phyloP scores from a whole-genome alignment of 257 asterid species.

The Solanum phureja region DNA sequence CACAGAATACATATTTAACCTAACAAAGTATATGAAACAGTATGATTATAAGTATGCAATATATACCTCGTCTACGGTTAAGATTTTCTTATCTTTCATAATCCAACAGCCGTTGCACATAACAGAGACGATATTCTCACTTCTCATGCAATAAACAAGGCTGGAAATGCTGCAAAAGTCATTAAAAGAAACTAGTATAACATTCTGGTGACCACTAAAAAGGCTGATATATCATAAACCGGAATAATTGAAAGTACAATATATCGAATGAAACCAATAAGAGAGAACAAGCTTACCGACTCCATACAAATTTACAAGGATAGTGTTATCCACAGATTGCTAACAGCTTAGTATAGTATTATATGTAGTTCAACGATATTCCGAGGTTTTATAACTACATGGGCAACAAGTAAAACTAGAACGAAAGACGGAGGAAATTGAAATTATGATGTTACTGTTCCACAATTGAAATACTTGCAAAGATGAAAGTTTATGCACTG shows the following conservation, averaged over 20 bases:
- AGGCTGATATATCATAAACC: background rate
- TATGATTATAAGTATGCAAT: background rate
- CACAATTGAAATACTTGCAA: background rate
- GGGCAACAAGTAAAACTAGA: background rate
- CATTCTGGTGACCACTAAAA: background rate
- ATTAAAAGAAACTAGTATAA: background rate
- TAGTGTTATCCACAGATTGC: background rate
- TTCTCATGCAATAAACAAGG: conserved; percentile 73
- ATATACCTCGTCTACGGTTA: conserved; percentile 48
- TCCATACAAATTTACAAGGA: background rate
- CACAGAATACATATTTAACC: background rate
- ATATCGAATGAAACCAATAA: background rate
- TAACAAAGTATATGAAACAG: background rate
- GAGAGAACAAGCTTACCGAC: background rate
- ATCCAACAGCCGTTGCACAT: conserved; percentile 78
- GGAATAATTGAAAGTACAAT: background rate
- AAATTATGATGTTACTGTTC: background rate
- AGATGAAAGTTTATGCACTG: too few species aligned
- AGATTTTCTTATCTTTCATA: conserved; percentile 50
- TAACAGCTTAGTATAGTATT: background rate
- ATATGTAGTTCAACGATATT: background rate
- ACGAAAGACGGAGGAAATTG: background rate
- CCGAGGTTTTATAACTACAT: background rate
- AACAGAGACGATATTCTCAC: conserved; percentile 52
- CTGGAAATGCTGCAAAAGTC: conserved; percentile 64